A percentile compares a stretch with the other conserved stretches of the same genome.
These are phyloP conservation scores for Alternaria postmessia DNA, from an alignment of 2,329 filamentous ascomycete genomes.

Conservation along the genomic window DNA sequence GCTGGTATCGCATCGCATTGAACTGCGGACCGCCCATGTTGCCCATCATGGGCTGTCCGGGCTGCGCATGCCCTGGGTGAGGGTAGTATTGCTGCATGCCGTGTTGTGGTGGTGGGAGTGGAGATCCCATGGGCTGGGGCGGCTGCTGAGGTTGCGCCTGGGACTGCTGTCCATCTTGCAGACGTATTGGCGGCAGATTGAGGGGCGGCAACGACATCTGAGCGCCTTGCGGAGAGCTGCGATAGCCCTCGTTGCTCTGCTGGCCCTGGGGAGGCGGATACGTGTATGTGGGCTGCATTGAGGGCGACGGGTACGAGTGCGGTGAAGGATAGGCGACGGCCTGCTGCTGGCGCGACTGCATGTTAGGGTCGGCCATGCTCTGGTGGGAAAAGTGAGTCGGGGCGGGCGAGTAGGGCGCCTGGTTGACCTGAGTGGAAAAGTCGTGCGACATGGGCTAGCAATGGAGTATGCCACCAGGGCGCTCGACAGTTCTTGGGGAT, in stretches of 20 bases:
- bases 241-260: conserved; percentile 53
- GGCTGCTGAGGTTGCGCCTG: conserved; percentile 40
- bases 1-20: conserved; percentile 62
- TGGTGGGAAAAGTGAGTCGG: conserved; percentile 43
- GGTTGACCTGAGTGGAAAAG: conserved; percentile 33
- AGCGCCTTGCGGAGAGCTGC: conserved; percentile 56
- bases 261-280: conserved; percentile 56
- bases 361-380: conserved; percentile 46
- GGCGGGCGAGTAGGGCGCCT: conserved; percentile 44
- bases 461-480: conserved; percentile 34
- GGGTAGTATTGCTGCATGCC: conserved; percentile 63
- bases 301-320: conserved; percentile 61
- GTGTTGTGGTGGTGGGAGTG: conserved; percentile 62
- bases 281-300: conserved; percentile 58
- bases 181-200: conserved; percentile 61
- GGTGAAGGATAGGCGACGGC: conserved; percentile 55
- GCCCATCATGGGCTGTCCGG: conserved; percentile 60
- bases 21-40: conserved; percentile 59
- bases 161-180: conserved; percentile 55
- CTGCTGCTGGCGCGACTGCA: conserved; percentile 42
- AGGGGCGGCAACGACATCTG: conserved; percentile 56
- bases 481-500: conserved; percentile 29
- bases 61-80: conserved; percentile 49
- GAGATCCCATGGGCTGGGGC: conserved; percentile 60
- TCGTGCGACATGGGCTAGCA: conserved; percentile 47